Evolutionary conservation across 2,329 filamentous ascomycete genomes (phyloP).

Genomic region (Aureobasidium sp.): DNA sequence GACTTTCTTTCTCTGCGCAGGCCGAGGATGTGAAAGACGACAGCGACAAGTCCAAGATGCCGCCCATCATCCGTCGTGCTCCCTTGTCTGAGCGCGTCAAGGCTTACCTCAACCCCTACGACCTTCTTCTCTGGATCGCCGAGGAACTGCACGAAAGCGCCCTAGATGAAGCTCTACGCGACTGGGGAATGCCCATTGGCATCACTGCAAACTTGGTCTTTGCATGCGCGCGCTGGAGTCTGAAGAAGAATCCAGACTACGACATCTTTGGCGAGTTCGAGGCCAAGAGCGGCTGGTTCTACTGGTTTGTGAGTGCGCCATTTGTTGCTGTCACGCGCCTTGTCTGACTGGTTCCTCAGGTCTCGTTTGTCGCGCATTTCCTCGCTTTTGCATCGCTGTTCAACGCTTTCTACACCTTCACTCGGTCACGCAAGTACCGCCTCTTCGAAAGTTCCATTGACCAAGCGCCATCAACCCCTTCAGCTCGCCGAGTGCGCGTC

Average conservation of each 20-base stretch:
- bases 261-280: constrained; percentile 67
- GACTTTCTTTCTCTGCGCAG: background rate
- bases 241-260: constrained; percentile 43
- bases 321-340: constrained; percentile 3
- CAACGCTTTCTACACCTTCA: constrained; percentile 78
- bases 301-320: constrained; percentile 50
- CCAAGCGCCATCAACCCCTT: constrained; percentile 66
- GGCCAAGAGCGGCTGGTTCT: constrained; percentile 56
- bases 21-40: background rate
- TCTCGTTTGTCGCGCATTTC: constrained; percentile 60
- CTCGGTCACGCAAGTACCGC: constrained; percentile 76
- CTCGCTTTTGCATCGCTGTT: constrained; percentile 59
- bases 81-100: constrained; percentile 75
- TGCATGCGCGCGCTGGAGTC: constrained; percentile 57
- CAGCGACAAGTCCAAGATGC: constrained; percentile 37
- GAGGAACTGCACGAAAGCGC: constrained; percentile 89
- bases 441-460: constrained; percentile 86
- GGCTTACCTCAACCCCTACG: constrained; percentile 74
- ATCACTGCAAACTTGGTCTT: constrained; percentile 71
- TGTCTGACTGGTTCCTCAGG: constrained; percentile 15
- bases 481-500: constrained; percentile 79
- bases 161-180: constrained; percentile 70
- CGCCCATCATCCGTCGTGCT: constrained; percentile 72
- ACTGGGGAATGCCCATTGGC: constrained; percentile 69
- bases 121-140: constrained; percentile 83